phyloP scores from a whole-genome alignment of 495 filamentous ascomycete genomes.

The Immersiella caudata region DNA sequence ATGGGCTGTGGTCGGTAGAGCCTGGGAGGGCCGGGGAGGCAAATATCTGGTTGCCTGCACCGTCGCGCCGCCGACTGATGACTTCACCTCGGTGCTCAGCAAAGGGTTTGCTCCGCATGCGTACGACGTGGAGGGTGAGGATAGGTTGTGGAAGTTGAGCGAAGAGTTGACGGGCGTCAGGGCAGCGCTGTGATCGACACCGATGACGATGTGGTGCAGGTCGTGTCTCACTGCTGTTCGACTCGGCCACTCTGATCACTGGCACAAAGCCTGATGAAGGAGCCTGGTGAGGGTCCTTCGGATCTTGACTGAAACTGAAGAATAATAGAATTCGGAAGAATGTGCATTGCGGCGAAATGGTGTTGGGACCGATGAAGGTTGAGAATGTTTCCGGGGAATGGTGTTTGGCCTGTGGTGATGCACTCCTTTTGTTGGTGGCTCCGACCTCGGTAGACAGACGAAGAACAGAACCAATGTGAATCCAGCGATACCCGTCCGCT shows the following conservation, averaged over 20 bases:
- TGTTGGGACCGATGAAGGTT: no score
- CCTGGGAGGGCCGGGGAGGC: constrained; percentile 13
- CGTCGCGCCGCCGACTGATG: background rate
- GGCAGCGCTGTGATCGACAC: constrained; percentile 1
- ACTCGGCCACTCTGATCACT: background rate
- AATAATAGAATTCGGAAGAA: no score
- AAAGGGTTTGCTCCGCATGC: constrained; percentile 2
- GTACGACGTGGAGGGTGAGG: constrained; percentile 17
- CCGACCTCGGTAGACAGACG: constrained; percentile 49
- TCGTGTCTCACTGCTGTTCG: background rate
- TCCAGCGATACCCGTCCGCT: constrained; percentile 33
- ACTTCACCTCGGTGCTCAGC: background rate
- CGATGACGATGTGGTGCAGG: background rate
- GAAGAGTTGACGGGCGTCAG: constrained; percentile 14
- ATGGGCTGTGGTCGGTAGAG: constrained; percentile 2
- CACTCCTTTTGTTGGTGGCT: no score
- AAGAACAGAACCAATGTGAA: constrained; percentile 47
- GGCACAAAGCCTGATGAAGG: no score
- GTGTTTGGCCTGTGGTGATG: no score
- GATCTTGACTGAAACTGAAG: no score
- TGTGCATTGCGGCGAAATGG: no score
- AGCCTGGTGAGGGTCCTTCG: no score
- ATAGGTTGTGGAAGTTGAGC: constrained; percentile 21
- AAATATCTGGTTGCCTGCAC: constrained; percentile 6
- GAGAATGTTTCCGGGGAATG: no score